Conservation (phyloP, 1,284 basidiomycete species). For the Moniliophthora roreri region DNA sequence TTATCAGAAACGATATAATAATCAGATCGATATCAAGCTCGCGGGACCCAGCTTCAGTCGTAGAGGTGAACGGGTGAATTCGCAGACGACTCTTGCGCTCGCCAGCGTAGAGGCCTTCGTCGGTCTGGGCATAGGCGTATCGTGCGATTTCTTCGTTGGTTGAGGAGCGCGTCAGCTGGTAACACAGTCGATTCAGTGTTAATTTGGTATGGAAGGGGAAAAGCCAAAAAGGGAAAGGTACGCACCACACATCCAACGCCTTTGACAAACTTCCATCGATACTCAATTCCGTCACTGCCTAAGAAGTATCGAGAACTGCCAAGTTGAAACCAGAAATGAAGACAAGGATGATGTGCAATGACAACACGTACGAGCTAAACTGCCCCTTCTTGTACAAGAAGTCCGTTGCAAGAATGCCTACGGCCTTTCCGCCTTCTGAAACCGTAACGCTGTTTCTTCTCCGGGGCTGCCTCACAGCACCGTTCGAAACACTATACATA, state of each 20-base stretch:
- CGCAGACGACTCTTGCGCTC: slow-evolving; percentile 43
- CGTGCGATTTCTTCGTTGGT: slow-evolving; percentile 42
- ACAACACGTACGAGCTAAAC: slow-evolving; percentile 44
- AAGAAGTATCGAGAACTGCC: slow-evolving; percentile 48
- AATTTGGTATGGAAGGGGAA: not conserved
- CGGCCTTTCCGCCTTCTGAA: slow-evolving; percentile 13
- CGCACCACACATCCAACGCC: slow-evolving; percentile 41
- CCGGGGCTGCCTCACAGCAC: too few species aligned
- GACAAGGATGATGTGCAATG: too few species aligned
- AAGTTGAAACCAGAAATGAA: not conserved
- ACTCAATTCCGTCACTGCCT: slow-evolving; percentile 48
- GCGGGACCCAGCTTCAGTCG: too few species aligned
- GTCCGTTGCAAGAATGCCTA: slow-evolving; percentile 35
- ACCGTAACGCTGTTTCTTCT: not conserved
- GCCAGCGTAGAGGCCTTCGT: slow-evolving; percentile 46
- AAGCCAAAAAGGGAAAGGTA: slow-evolving; percentile 1
- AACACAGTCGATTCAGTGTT: not conserved
- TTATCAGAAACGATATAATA: slow-evolving; percentile 50
- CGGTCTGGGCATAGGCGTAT: slow-evolving; percentile 29
- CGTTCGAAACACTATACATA: too few species aligned
- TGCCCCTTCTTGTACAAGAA: slow-evolving; percentile 43
- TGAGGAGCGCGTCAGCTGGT: slow-evolving; percentile 35
- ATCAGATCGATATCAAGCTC: slow-evolving; percentile 52
- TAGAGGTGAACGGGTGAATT: slow-evolving; percentile 38
- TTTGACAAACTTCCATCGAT: slow-evolving; percentile 47